Evolutionary conservation across 805 yeast species (phyloP).

Genomic region (Candida boleticola): DNA sequence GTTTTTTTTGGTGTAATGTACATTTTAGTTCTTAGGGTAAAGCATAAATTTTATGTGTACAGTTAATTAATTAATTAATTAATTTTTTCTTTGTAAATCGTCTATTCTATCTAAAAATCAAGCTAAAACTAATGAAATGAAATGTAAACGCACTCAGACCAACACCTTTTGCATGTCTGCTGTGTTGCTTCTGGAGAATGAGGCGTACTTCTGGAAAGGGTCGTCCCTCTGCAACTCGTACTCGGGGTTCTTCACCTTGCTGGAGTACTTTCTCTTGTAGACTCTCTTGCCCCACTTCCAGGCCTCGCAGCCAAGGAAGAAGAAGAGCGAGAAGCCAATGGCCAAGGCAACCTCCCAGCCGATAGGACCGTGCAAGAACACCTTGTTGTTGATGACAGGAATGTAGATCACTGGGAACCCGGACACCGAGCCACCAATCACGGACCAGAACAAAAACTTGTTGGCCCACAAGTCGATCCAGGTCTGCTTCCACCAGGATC

Average conservation of each 20-base stretch:
- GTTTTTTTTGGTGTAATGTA: no score
- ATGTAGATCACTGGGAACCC: constrained; percentile 83
- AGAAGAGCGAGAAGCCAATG: constrained; percentile 55
- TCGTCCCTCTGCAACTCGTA: constrained; percentile 59
- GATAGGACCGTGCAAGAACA: constrained; percentile 70
- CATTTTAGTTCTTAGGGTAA: no score
- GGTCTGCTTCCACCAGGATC: constrained; percentile 56
- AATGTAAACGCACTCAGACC: no score
- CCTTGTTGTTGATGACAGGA: constrained; percentile 79
- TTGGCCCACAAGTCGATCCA: constrained; percentile 68
- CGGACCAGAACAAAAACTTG: constrained; percentile 79
- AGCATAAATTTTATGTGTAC: no score
- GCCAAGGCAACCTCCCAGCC: constrained; percentile 82
- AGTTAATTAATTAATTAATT: no score
- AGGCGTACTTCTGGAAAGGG: constrained; percentile 62
- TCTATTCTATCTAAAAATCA: no score
- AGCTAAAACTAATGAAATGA: no score
- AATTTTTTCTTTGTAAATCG: no score
- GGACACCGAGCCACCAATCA: constrained; percentile 63
- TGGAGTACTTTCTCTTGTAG: constrained; percentile 38
- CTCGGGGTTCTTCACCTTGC: constrained; percentile 55
- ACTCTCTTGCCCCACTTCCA: constrained; percentile 68
- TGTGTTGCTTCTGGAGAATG: constrained; percentile 57
- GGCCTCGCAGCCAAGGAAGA: constrained; percentile 58
- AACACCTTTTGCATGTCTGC: constrained; percentile 8